A percentile compares a stretch with the other conserved stretches of the same genome.
Evolutionary conservation across 768 basidiomycete genomes (phyloP).

Genomic region (Pisolithus albus): DNA sequence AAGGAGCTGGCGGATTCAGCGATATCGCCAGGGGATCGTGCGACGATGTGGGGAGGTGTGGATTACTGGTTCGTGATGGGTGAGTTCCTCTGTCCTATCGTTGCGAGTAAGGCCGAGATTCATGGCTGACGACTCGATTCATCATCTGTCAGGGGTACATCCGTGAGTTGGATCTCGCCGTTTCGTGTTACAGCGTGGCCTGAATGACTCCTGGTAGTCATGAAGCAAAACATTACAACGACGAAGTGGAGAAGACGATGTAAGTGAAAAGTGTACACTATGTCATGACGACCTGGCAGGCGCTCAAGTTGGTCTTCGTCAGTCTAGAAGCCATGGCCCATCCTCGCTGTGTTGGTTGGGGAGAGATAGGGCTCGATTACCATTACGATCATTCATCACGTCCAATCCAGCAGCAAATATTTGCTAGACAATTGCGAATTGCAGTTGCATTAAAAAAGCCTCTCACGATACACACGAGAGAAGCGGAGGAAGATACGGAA

Average conservation of each 20-base stretch:
- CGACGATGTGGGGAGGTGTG: slow-evolving; percentile 54
- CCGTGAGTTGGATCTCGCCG: slow-evolving; percentile 40
- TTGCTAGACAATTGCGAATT: slow-evolving; percentile 58
- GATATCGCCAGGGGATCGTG: slow-evolving; percentile 40
- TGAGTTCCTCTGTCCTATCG: slow-evolving; percentile 22
- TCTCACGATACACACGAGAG: slow-evolving; percentile 80
- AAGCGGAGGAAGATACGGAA: slow-evolving; percentile 80
- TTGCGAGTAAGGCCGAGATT: background rate
- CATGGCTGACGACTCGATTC: background rate
- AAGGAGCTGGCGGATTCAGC: slow-evolving; percentile 70
- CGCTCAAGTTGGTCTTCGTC: background rate
- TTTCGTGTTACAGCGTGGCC: background rate
- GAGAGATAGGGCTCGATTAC: slow-evolving; percentile 84
- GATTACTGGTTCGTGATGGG: slow-evolving; percentile 85
- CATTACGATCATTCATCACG: slow-evolving; percentile 77
- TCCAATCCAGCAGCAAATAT: slow-evolving; percentile 57
- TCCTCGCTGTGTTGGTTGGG: slow-evolving; percentile 81
- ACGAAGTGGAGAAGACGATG: slow-evolving; percentile 65
- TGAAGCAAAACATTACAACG: slow-evolving; percentile 62
- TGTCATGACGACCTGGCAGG: background rate
- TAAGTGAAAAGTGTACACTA: slow-evolving; percentile 25
- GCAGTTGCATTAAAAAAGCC: slow-evolving; percentile 69
- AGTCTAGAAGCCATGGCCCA: slow-evolving; percentile 73
- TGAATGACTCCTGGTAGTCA: slow-evolving; percentile 40
- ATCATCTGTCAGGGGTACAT: slow-evolving; percentile 51